Base-by-base conservation (phyloP, 495 filamentous ascomycete genomes). In the Penicillium diatomitis region DNA sequence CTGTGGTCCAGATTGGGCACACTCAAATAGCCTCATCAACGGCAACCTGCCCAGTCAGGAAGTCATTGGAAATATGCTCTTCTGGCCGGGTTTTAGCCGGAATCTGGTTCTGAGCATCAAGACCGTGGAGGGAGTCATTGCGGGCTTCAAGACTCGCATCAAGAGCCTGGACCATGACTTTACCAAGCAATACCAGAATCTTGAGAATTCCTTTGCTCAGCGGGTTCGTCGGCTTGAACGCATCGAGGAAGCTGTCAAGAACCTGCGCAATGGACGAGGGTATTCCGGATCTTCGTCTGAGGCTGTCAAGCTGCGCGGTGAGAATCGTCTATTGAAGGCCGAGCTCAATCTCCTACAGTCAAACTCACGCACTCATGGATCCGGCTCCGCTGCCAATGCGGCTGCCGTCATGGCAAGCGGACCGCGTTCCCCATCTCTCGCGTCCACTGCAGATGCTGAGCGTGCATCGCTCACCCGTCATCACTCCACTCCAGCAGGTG, bases 1-100 rank as follows among this genome's bases (percentile, higher is more conserved):
- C 46, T 97, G 94, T 55, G 92, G 92, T 31, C 73, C 78, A 0
- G 92, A 97, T 60, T 98, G 92, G 92, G 81, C 86, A 0, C 85
- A 95, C 53, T 82, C 87, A 51, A 90, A 97, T 56, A 85, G 83
- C 51, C 79, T 94, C 37, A 87, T 96, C 61, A 88, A 91, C 52
- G 88, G 88, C 42, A 86, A 90, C 45, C 70, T 90, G 5, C 87
- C 88, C 0, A 86, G 83, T 33, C 70, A 92, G 42, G 90, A 95
- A 55, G 79, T 88, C 38, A 82, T 96, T 46, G 68, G 74, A 32
- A 81, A 83, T 34, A 86, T 82, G 28, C 79, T 86, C 59, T 80
- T 78, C 56, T 80, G 95, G 48, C 81, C 86, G 2, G 85, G 82
- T 8, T 97, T 96, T 67, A 85, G 80, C 66, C 87, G 90, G 61